These are phyloP conservation scores for Amanita polypyramis DNA, from an alignment of 768 basidiomycete genomes.

Conservation along the genomic window DNA sequence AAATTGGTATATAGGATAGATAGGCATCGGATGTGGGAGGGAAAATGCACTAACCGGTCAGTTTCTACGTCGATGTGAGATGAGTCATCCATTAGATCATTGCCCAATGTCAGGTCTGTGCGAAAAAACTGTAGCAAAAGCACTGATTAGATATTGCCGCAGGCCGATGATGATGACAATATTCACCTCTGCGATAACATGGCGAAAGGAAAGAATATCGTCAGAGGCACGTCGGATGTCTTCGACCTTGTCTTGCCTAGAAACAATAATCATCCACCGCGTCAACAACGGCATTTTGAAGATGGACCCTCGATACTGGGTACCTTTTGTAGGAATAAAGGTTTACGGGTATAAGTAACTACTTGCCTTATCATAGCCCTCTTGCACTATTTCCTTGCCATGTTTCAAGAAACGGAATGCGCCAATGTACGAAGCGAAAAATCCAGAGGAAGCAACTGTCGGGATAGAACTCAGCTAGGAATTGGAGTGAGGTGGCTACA, in stretches of 20 bases:
- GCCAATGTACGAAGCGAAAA: neutral
- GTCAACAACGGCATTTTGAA: conserved; percentile 36
- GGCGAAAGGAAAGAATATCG: conserved; percentile 30
- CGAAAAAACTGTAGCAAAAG: no score
- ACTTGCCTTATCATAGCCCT: conserved; percentile 23
- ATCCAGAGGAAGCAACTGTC: neutral
- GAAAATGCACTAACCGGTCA: neutral
- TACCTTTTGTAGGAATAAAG: neutral
- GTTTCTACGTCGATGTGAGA: neutral
- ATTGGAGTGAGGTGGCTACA: neutral
- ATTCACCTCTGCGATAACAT: conserved; percentile 20
- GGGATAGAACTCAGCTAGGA: neutral
- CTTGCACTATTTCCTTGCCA: conserved; percentile 17
- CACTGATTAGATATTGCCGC: no score
- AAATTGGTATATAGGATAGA: neutral
- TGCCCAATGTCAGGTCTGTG: no score
- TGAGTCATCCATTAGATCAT: no score
- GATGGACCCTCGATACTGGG: conserved; percentile 16
- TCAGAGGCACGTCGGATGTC: conserved; percentile 36
- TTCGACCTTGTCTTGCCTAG: conserved; percentile 27
- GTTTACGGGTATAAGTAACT: neutral
- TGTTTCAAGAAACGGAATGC: conserved; percentile 14
- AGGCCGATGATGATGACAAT: neutral
- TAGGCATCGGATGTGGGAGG: neutral
- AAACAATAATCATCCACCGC: conserved; percentile 36